A percentile compares a stretch with the other conserved stretches of the same genome.
phyloP scores from a whole-genome alignment of 805 yeast species.

The Yamadazyma nakazawae region DNA sequence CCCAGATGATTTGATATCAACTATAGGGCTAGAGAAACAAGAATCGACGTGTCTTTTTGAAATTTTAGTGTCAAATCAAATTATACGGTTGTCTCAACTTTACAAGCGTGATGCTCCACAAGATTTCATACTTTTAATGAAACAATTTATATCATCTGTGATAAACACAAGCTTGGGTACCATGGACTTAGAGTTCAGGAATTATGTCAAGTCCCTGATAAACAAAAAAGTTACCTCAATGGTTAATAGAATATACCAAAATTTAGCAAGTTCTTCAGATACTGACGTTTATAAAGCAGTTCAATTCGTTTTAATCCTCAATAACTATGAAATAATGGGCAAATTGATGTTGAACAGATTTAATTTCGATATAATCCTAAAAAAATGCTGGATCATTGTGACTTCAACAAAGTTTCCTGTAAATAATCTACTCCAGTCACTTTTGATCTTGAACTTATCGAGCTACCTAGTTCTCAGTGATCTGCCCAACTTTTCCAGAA shows the following conservation, averaged over 20 bases:
- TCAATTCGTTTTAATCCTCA: constrained; percentile 4
- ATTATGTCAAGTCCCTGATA: constrained; percentile 2
- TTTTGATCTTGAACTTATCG: constrained; percentile 28
- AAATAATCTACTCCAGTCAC: constrained; percentile 25
- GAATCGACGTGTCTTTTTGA: constrained; percentile 1
- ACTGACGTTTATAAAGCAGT: not conserved
- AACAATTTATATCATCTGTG: constrained; percentile 31
- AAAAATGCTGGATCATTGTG: constrained; percentile 30
- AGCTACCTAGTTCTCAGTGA: constrained; percentile 26
- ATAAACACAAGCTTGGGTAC: constrained; percentile 29
- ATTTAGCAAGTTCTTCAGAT: not conserved
- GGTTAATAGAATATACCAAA: constrained; percentile 1
- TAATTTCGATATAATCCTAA: constrained; percentile 27
- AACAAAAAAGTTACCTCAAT: not conserved
- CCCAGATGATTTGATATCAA: not conserved
- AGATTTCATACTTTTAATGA: constrained; percentile 18
- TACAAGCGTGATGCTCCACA: constrained; percentile 1
- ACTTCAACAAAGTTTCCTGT: constrained; percentile 6
- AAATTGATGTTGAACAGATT: constrained; percentile 16
- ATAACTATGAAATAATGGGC: constrained; percentile 5
- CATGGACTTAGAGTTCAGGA: constrained; percentile 24
- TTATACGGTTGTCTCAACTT: not conserved
- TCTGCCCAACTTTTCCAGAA: constrained; percentile 22
- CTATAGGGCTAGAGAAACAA: not conserved
- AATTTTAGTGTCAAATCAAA: constrained; percentile 3